Base-by-base conservation (phyloP, 106 monocot genomes). In the Dendrobium chrysotoxum region DNA sequence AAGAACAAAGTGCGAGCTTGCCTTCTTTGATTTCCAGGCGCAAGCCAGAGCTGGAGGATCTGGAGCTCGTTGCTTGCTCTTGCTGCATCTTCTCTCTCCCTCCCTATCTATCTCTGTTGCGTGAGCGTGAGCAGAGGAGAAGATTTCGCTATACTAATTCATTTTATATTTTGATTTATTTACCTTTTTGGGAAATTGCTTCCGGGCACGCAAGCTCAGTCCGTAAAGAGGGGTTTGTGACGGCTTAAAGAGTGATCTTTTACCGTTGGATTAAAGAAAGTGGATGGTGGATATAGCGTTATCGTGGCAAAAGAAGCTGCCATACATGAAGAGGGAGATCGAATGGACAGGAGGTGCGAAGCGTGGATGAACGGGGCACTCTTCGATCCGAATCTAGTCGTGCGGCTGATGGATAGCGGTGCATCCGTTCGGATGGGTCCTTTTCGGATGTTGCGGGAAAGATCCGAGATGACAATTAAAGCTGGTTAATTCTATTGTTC, bases 21-120 rank as follows among this genome's bases (percentile, higher is more conserved):
- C 74, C 74, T 74, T 74, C 74, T 74, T 74, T 74, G 41, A 40
- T 40, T 40, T 74, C 74, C 20, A 74, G 0, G 17, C 16, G 16
- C 74, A 74, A 16, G 39, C 20, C 73, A 5, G 73, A 73, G 40
- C 73, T 73, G 18, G 73, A 73, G 18, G 73, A 73, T 40, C 73
- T 73, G 73, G 73, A 73, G 40, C 73, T 73, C 40, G 73, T 40
- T 73, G 18, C 40, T 73, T 73, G 73, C 73, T 73, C 73, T 41
- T 40, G 73, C 73, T 40, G 73, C 73, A 73, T 73, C 40, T 20
- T 70, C 10, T 11, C 64, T 64, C 64, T 16, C 30, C 30, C 70
- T 70, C 30, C 8, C 30, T 28, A 10, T 2, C 9, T n/a, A n/a
- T n/a, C n/a, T n/a, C n/a, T n/a, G n/a, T n/a, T n/a, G n/a, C n/a